phyloP scores from a whole-genome alignment of 148 eudicot species.

The Chenopodium suecicum region DNA sequence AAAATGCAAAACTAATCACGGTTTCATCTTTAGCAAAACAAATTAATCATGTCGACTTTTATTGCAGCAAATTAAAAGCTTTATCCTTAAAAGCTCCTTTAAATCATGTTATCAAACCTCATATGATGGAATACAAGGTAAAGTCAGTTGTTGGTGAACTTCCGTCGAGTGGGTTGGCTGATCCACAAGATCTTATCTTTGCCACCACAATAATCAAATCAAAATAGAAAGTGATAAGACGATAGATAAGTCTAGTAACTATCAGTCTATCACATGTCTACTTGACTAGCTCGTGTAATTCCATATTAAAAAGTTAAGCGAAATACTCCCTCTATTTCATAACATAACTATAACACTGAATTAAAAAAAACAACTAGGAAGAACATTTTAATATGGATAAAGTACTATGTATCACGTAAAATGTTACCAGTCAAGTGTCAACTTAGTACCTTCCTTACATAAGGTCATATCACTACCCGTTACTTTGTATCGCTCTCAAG shows the following conservation, averaged over 20 bases:
- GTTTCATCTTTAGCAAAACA: constrained; percentile 25
- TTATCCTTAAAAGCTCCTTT: constrained; percentile 8
- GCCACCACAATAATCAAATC: constrained; percentile 4
- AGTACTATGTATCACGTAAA: too few species aligned
- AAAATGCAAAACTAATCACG: constrained; percentile 5
- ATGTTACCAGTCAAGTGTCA: too few species aligned
- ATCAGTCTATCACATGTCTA: neutral
- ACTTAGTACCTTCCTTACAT: too few species aligned
- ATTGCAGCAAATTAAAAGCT: constrained; percentile 19
- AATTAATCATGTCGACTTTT: constrained; percentile 16
- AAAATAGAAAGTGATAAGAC: constrained; percentile 16
- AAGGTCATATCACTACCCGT: neutral
- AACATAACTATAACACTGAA: too few species aligned
- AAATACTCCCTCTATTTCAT: too few species aligned
- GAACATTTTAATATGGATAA: too few species aligned
- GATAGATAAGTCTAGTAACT: neutral
- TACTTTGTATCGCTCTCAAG: neutral
- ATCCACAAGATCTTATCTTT: constrained; percentile 27
- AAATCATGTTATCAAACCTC: constrained; percentile 2
- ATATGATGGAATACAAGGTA: constrained; percentile 11
- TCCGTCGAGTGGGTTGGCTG: neutral
- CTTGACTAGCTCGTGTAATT: too few species aligned
- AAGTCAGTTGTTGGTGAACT: constrained; percentile 5
- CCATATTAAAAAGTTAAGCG: too few species aligned
- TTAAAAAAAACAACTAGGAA: too few species aligned